These are phyloP conservation scores for Harrya chromipes DNA, from an alignment of 768 basidiomycete species.

Conservation along the genomic window DNA sequence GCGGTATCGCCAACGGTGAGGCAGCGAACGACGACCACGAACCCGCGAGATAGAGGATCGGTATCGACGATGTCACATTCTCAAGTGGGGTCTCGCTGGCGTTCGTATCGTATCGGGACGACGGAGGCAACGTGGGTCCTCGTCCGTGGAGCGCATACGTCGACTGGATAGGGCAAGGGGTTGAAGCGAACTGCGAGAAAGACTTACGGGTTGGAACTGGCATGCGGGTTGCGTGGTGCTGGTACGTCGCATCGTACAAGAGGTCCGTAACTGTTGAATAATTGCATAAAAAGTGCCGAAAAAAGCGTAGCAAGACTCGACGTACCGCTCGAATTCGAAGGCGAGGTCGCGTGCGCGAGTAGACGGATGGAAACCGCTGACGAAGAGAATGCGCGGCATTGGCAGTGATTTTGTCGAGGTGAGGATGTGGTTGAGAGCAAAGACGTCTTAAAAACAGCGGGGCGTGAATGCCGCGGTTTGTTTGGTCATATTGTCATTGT, in stretches of 20 bases:
- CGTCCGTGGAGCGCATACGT: conserved; percentile 35
- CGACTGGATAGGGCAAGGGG: conserved; percentile 38
- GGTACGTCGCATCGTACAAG: conserved; percentile 89
- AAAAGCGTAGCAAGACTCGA: conserved; percentile 1
- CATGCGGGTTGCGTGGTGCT: conserved; percentile 75
- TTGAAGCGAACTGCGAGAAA: conserved; percentile 22
- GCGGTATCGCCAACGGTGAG: conserved; percentile 23
- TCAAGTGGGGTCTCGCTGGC: conserved; percentile 27
- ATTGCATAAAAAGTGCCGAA: conserved; percentile 9
- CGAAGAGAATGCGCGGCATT: conserved; percentile 84
- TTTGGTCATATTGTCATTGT: conserved; percentile 36
- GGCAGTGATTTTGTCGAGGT: conserved; percentile 8
- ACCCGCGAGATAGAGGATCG: conserved; percentile 29
- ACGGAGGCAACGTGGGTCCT: conserved; percentile 24
- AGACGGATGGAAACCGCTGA: conserved; percentile 80
- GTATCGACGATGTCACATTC: conserved; percentile 26
- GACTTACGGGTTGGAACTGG: conserved; percentile 81
- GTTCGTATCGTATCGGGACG: conserved; percentile 25
- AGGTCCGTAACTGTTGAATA: conserved; percentile 65
- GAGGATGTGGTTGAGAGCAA: conserved; percentile 23
- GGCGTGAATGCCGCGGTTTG: conserved; percentile 28
- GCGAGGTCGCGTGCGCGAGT: conserved; percentile 84
- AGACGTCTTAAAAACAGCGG: conserved; percentile 25
- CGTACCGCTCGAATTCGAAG: conserved; percentile 82
- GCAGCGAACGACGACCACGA: conserved; percentile 28